phyloP scores from a whole-genome alignment of 495 filamentous ascomycete genomes.

The Hyaloscypha finlandica region DNA sequence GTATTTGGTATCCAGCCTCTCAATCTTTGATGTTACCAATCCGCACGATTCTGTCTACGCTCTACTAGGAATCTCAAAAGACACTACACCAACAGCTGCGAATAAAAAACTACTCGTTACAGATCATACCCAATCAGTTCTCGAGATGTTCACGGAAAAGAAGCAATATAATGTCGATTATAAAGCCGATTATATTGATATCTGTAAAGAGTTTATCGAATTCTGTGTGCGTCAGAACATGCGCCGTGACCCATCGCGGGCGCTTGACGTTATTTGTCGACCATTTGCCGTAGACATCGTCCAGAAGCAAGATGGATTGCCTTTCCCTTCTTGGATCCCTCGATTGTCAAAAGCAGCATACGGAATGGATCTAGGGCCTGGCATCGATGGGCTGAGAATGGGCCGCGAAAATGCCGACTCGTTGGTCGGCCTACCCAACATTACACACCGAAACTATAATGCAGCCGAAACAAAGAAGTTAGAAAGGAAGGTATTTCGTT shows the following conservation, averaged over 20 bases:
- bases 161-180: constrained; percentile 1
- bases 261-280: constrained; percentile 3
- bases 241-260: not conserved
- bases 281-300: not conserved
- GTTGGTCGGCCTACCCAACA: not conserved
- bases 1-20: not conserved
- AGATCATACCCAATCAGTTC: constrained; percentile 2
- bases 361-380: not conserved
- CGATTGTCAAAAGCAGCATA: not conserved
- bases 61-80: not conserved
- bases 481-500: not conserved
- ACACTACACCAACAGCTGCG: constrained; percentile 5
- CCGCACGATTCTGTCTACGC: not conserved
- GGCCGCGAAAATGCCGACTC: constrained; percentile 2
- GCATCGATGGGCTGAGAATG: not conserved
- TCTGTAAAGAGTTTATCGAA: constrained; percentile 5
- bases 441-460: constrained; percentile 4
- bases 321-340: constrained; percentile 2
- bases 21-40: not conserved
- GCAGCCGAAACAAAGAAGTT: constrained; percentile 1
- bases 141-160: not conserved
- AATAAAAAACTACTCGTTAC: not conserved
- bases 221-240: not conserved
- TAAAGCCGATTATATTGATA: not conserved
- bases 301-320: not conserved